Conservation (phyloP, 257 asterid genomes). For the Marsdenia floribunda region DNA sequence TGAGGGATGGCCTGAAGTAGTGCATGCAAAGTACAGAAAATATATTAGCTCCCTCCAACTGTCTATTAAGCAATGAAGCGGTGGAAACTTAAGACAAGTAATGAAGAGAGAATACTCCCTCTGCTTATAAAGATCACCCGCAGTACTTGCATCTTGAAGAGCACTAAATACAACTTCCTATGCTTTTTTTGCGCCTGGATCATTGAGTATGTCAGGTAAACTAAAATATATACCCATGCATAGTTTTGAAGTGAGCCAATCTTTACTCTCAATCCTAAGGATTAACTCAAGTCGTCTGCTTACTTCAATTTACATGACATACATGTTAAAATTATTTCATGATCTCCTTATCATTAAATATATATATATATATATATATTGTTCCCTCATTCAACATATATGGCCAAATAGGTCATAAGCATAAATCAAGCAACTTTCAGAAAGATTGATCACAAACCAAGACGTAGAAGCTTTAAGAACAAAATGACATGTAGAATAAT, state of each 20-base stretch:
- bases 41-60: neutral
- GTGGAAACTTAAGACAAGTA: neutral
- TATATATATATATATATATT: too few species aligned
- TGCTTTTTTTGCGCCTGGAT: constrained; percentile 79
- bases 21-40: neutral
- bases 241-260: too few species aligned
- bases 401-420: neutral
- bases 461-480: neutral
- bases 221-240: neutral
- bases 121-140: constrained; percentile 54
- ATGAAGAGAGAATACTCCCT: neutral
- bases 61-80: neutral
- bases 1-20: constrained; percentile 60
- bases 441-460: neutral
- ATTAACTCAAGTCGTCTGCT: too few species aligned
- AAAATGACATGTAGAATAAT: neutral
- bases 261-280: neutral
- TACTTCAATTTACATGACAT: too few species aligned
- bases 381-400: neutral
- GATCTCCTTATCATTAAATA: neutral
- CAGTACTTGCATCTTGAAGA: constrained; percentile 70
- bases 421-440: neutral
- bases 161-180: constrained; percentile 74
- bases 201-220: constrained; percentile 14
- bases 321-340: neutral